Conservation (phyloP, 306 rosid genomes). For the Cicer chorassanicum region DNA sequence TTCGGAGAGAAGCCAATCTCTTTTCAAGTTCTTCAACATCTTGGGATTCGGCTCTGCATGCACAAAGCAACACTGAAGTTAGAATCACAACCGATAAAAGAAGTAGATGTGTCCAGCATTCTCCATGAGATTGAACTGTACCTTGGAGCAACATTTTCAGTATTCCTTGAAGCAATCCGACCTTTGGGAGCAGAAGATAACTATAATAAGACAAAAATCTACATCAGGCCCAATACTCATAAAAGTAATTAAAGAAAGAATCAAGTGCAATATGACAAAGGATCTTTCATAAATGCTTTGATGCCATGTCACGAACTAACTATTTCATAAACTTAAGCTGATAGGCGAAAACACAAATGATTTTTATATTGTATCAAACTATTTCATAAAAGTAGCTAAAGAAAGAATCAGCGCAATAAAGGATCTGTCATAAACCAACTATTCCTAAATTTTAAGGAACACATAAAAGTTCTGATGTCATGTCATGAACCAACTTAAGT, state of each 20-base stretch:
- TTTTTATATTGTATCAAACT: neutral
- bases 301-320: neutral
- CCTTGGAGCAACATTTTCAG: constrained; percentile 68
- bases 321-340: constrained; percentile 1
- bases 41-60: constrained; percentile 64
- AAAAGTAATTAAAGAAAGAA: constrained; percentile 16
- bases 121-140: constrained; percentile 26
- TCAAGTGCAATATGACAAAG: constrained; percentile 7
- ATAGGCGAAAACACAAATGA: neutral
- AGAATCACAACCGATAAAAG: neutral
- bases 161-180: constrained; percentile 75
- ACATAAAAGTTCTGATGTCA: neutral
- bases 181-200: constrained; percentile 98
- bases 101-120: neutral
- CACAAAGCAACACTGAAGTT: neutral
- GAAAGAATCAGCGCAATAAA: too few relatives aligned
- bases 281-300: neutral
- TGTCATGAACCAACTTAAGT: neutral
- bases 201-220: constrained; percentile 50
- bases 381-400: too few relatives aligned
- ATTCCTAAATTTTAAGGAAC: neutral
- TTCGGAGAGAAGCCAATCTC: constrained; percentile 93
- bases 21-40: constrained; percentile 91
- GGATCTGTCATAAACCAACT: neutral
- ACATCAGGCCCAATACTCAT: constrained; percentile 37